Base-by-base conservation (phyloP, 1,284 basidiomycete species). In the Fereydounia khargensis region DNA sequence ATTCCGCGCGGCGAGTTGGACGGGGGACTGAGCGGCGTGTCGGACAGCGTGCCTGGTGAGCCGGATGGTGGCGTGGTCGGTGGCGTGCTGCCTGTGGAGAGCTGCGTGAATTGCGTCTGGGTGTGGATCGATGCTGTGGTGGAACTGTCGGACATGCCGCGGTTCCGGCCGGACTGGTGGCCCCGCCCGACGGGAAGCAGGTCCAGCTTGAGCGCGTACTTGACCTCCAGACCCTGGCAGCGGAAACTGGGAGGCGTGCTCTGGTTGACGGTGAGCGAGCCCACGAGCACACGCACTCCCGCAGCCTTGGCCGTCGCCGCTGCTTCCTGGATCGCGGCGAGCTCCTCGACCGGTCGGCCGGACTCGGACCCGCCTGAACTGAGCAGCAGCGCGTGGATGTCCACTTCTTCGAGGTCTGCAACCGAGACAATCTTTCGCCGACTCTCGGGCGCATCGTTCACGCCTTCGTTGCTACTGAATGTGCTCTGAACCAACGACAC, bases 121-220 rank as follows among this genome's bases (percentile, higher is more conserved):
- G 58, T 61, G 18, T 61, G 58, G 39, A 61, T 41, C 27, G 58
- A 61, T 13, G 58, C 52, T 9, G 58, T 61, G 4, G 48, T 61
- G 25, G 52, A 48, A 1, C 51, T 53, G 16, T 62, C 58, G 18
- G 53, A 57, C 16, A 53, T 49, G 23, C 53, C 53, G 27, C 53
- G 39, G 21, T 37, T 48, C 22, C 58, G 37, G 13, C 48, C 35
- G 10, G 51, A 31, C 5, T 53, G 35, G 35, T 23, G 16, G 28
- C 39, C 46, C 23, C 56, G 46, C 33, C 50, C 53, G 22, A 45
- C 49, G 1, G 68, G 65, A 20, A 70, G 31, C 28, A 70, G 48
- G 39, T 70, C 68, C 24, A 70, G 49, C 47, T 70, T 70, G 57
- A 70, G 43, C 24, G 66, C 66, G 33, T 70, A 70, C 44, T 68